phyloP scores from a whole-genome alignment of 2,329 filamentous ascomycete genomes.

The Hypoxylon sp. region DNA sequence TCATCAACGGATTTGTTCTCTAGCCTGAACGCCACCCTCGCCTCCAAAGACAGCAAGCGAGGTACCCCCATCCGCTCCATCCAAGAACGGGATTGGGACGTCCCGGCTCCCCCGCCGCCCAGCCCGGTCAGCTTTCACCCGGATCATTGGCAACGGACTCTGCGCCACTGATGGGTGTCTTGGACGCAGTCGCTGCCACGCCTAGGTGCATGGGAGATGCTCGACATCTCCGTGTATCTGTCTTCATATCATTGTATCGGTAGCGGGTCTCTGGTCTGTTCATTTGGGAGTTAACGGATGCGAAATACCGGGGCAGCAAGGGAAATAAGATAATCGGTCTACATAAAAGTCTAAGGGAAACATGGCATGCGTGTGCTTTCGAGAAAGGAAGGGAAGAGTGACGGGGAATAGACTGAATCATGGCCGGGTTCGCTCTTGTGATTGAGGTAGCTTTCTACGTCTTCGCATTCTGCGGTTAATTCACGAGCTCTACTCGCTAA shows the following conservation, averaged over 20 bases:
- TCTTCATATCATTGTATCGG: constrained; percentile 46
- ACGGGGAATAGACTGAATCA: constrained; percentile 25
- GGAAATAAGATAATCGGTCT: constrained; percentile 46
- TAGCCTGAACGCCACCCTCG: constrained; percentile 64
- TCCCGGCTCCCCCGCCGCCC: constrained; percentile 73
- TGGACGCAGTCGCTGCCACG: constrained; percentile 9
- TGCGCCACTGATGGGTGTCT: constrained; percentile 48
- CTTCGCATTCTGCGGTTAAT: constrained; percentile 18
- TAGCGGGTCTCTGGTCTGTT: constrained; percentile 40
- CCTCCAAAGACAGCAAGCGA: constrained; percentile 56
- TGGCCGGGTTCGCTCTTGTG: constrained; percentile 19
- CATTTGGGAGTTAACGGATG: constrained; percentile 46
- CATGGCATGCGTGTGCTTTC: constrained; percentile 34
- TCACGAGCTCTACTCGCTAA: constrained; percentile 26
- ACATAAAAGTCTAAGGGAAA: constrained; percentile 47
- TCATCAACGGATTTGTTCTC: constrained; percentile 65
- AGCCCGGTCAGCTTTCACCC: constrained; percentile 71
- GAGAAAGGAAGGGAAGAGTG: constrained; percentile 21
- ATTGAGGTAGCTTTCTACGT: constrained; percentile 24
- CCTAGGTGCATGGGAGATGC: constrained; percentile 18
- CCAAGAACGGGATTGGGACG: constrained; percentile 69
- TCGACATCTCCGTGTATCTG: constrained; percentile 26
- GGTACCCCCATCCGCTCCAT: constrained; percentile 63
- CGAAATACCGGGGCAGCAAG: constrained; percentile 41
- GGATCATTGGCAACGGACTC: constrained; percentile 64